These are phyloP conservation scores for Pichia kluyveri DNA, from an alignment of 805 yeast genomes.

Conservation along the genomic window DNA sequence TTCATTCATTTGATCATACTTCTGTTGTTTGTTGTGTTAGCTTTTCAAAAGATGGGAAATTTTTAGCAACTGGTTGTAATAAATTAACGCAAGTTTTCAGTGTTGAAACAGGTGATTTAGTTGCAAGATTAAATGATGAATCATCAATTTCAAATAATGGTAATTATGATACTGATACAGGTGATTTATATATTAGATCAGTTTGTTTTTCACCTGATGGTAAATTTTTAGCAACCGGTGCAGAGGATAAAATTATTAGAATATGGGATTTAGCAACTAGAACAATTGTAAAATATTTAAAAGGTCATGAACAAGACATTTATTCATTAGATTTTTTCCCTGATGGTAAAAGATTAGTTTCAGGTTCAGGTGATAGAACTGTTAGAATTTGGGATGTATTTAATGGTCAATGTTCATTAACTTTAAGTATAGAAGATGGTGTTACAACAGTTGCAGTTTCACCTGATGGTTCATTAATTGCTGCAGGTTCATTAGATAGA, in stretches of 20 bases:
- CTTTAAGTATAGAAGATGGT: slow-evolving; percentile 91
- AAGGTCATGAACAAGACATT: slow-evolving; percentile 96
- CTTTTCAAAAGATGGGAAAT: slow-evolving; percentile 85
- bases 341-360: slow-evolving; percentile 84
- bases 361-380: slow-evolving; percentile 95
- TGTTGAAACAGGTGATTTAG: slow-evolving; percentile 83
- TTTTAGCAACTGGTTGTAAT: slow-evolving; percentile 94
- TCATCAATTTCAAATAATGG: slow-evolving; percentile 36
- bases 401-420: slow-evolving; percentile 80
- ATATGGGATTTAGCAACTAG: slow-evolving; percentile 90
- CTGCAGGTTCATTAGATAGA: slow-evolving; percentile 93
- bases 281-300: slow-evolving; percentile 74
- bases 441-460: slow-evolving; percentile 97
- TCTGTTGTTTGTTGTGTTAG: slow-evolving; percentile 96
- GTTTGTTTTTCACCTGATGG: slow-evolving; percentile 97
- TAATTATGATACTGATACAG: slow-evolving; percentile 51
- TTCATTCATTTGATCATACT: slow-evolving; percentile 84
- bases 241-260: slow-evolving; percentile 82
- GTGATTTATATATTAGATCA: slow-evolving; percentile 87
- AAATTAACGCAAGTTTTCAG: slow-evolving; percentile 90
- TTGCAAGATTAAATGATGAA: slow-evolving; percentile 83
- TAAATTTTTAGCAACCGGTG: slow-evolving; percentile 88
- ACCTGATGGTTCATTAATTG: slow-evolving; percentile 88
- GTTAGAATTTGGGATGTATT: slow-evolving; percentile 95
- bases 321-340: slow-evolving; percentile 93